Evolutionary conservation across 352 stramenopile species (phyloP).

Genomic region (Globisporangium parvum): DNA sequence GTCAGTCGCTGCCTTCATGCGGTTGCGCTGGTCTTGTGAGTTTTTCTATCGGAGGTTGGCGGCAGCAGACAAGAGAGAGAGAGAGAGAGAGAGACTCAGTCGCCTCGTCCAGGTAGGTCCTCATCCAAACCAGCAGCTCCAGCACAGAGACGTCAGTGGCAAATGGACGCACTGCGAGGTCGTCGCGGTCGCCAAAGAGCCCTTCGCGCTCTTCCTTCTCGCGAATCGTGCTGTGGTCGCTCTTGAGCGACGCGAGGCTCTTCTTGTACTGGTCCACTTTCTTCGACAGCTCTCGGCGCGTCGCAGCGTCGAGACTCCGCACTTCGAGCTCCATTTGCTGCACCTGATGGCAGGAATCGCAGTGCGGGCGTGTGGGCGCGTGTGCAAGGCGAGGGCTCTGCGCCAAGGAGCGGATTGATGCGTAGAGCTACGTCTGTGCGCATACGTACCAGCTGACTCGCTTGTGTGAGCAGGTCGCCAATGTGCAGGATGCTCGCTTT

Average conservation of each 20-base stretch:
- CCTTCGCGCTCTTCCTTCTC: slow-evolving; percentile 82
- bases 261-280: slow-evolving; percentile 90
- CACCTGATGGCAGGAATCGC: slow-evolving; percentile 30
- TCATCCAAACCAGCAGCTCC: slow-evolving; percentile 1
- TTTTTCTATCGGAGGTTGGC: slow-evolving; percentile 27
- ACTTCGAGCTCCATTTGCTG: slow-evolving; percentile 88
- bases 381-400: neutral
- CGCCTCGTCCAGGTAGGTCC: neutral
- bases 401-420: neutral
- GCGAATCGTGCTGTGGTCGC: slow-evolving; percentile 75
- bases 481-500: slow-evolving; percentile 80
- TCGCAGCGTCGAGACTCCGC: slow-evolving; percentile 71
- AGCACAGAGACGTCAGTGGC: neutral
- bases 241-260: slow-evolving; percentile 71
- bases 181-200: slow-evolving; percentile 75
- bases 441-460: slow-evolving; percentile 61
- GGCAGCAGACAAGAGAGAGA: neutral
- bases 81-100: slow-evolving; percentile 1
- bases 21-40: slow-evolving; percentile 61
- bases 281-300: slow-evolving; percentile 80
- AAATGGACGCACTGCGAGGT: slow-evolving; percentile 31
- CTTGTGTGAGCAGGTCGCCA: slow-evolving; percentile 73
- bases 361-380: neutral
- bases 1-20: slow-evolving; percentile 75
- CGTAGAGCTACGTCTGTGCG: neutral